A percentile compares a stretch with the other conserved stretches of the same genome.
phyloP scores from a whole-genome alignment of 2,329 filamentous ascomycete genomes.

The Fusarium sp. region DNA sequence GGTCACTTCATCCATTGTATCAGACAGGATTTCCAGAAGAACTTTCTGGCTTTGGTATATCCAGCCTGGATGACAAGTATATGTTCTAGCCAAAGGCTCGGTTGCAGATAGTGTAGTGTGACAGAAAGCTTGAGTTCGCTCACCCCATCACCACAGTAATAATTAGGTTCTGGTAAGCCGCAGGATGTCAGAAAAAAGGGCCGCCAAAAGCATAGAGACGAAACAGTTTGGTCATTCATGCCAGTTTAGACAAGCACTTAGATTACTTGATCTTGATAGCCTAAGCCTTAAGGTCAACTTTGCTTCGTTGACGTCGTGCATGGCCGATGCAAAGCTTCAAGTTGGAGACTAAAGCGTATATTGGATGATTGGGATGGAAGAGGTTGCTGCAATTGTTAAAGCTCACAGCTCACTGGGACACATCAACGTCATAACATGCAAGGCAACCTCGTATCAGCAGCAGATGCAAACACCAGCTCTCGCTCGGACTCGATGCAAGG shows the following conservation, averaged over 20 bases:
- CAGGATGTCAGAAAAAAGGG: background rate
- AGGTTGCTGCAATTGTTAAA: background rate
- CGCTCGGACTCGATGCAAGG: background rate
- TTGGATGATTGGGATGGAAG: background rate
- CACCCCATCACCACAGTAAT: background rate
- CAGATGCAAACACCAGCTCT: background rate
- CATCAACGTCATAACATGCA: conserved; percentile 1
- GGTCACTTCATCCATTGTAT: background rate
- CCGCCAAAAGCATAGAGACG: background rate
- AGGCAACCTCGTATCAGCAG: conserved; percentile 20
- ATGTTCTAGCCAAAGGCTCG: background rate
- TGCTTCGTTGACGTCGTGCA: background rate
- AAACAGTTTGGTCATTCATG: background rate
- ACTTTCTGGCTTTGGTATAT: background rate
- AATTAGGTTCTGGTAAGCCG: background rate
- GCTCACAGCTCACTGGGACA: background rate
- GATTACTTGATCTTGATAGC: background rate
- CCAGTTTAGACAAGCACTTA: background rate
- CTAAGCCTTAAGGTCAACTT: no score
- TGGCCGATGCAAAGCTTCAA: background rate
- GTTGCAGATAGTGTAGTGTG: background rate
- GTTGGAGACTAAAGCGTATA: background rate
- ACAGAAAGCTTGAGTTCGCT: background rate
- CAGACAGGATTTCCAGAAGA: background rate
- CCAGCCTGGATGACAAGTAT: background rate